Evolutionary conservation across 371 early-diverging fungal species (phyloP).

Genomic region (Rhizopus sp.): DNA sequence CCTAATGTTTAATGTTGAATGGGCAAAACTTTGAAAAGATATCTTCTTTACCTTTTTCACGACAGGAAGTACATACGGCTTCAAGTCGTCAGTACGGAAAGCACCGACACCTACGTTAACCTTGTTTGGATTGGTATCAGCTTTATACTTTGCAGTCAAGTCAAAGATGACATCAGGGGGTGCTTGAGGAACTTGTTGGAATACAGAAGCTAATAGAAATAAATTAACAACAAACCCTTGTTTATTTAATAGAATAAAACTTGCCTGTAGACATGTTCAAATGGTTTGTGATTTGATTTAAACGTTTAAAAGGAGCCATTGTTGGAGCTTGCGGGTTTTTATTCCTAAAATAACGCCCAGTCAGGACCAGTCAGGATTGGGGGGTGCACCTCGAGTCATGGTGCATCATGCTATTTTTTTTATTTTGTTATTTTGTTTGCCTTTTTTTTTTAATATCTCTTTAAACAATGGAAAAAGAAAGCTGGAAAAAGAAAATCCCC

Average conservation of each 20-base stretch:
- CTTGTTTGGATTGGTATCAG: conserved; percentile 78
- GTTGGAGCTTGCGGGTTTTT: conserved; percentile 18
- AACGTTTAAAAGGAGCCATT: conserved; percentile 27
- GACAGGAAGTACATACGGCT: conserved; percentile 94
- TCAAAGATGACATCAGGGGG: conserved; percentile 93
- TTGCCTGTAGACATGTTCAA: conserved; percentile 22
- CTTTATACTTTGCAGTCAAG: conserved; percentile 80
- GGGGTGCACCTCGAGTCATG: not conserved
- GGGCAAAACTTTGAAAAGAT: conserved; percentile 2
- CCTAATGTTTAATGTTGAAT: conserved; percentile 50
- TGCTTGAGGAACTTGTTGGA: conserved; percentile 68
- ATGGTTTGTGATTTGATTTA: conserved; percentile 23
- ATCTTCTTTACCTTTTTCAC: conserved; percentile 70
- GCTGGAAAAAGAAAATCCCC: not conserved
- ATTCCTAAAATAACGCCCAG: not conserved
- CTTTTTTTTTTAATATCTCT: not conserved
- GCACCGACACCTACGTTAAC: conserved; percentile 97
- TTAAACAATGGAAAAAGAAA: conserved; percentile 1
- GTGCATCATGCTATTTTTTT: not conserved
- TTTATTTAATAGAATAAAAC: not conserved
- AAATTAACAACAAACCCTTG: not conserved
- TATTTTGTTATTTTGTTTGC: not conserved
- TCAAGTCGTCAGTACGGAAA: conserved; percentile 88
- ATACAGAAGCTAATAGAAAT: conserved; percentile 47
- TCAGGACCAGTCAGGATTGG: not conserved